phyloP scores from a whole-genome alignment of 176 grass and related monocot species.

The Bonia amplexicaulis region DNA sequence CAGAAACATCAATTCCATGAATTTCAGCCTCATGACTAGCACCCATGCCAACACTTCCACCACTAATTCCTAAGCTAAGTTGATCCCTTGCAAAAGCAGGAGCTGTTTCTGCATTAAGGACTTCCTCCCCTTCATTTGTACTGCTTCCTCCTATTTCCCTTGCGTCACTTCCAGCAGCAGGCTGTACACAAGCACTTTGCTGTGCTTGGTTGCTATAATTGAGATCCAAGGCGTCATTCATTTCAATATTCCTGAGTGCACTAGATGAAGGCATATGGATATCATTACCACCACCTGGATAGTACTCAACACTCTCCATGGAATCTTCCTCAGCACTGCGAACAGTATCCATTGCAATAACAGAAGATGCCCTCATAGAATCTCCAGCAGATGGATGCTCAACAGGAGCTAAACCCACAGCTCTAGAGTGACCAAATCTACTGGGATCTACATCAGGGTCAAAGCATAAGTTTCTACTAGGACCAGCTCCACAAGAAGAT shows the following conservation, averaged over 20 bases:
- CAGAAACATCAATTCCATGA: constrained; percentile 82
- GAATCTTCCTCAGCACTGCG: constrained; percentile 60
- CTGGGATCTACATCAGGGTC: constrained; percentile 49
- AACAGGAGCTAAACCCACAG: constrained; percentile 35
- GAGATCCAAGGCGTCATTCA: constrained; percentile 80
- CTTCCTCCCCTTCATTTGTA: constrained; percentile 95
- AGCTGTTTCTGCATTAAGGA: constrained; percentile 79
- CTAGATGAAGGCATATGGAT: constrained; percentile 78
- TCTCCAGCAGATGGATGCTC: constrained; percentile 56
- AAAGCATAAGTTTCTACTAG: constrained; percentile 80
- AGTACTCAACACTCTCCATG: constrained; percentile 97
- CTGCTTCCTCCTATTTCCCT: constrained; percentile 94
- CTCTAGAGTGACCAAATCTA: constrained; percentile 48
- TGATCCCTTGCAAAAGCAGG: constrained; percentile 69
- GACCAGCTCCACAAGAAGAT: constrained; percentile 82
- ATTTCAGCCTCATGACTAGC: constrained; percentile 97
- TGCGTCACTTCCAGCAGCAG: constrained; percentile 73
- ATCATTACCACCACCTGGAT: constrained; percentile 70
- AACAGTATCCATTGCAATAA: constrained; percentile 88
- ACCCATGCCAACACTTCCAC: constrained; percentile 96
- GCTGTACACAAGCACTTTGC: constrained; percentile 76
- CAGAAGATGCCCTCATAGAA: constrained; percentile 80
- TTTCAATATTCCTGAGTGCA: constrained; percentile 60
- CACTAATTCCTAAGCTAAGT: constrained; percentile 87
- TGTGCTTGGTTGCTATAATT: constrained; percentile 93